Percentiles rank a stretch among this genome's conserved stretches.
These are phyloP conservation scores for Lodderomyces margitis DNA, from an alignment of 1,139 yeast species.

Conservation along the genomic window DNA sequence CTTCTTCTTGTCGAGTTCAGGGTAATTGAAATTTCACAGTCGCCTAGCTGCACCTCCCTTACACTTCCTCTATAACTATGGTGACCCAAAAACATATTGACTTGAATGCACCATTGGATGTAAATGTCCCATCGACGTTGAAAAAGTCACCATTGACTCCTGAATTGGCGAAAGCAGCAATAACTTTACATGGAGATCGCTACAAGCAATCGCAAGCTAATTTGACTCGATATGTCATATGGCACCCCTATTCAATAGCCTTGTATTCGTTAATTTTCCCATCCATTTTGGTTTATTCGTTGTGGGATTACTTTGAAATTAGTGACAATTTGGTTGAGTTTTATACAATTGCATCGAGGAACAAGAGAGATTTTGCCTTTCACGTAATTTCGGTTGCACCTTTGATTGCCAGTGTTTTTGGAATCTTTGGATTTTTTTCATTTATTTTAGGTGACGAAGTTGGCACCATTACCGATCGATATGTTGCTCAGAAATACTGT, in stretches of 20 bases:
- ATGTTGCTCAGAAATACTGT: constrained; percentile 30
- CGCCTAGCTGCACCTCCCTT: too few species aligned
- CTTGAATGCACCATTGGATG: constrained; percentile 54
- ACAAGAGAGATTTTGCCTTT: constrained; percentile 26
- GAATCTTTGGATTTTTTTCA: constrained; percentile 26
- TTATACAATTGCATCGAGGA: constrained; percentile 16
- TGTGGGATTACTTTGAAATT: constrained; percentile 36
- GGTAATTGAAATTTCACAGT: too few species aligned
- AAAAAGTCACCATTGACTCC: constrained; percentile 48
- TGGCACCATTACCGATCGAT: constrained; percentile 43
- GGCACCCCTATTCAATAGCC: constrained; percentile 44
- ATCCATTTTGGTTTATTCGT: constrained; percentile 20
- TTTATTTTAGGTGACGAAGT: constrained; percentile 45
- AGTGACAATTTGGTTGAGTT: constrained; percentile 40
- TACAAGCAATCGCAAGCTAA: constrained; percentile 55
- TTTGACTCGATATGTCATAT: constrained; percentile 47
- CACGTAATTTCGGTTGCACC: constrained; percentile 30
- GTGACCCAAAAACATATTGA: constrained; percentile 46
- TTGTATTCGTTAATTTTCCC: constrained; percentile 22
- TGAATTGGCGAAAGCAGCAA: constrained; percentile 55
- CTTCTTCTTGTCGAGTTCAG: too few species aligned
- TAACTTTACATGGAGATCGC: constrained; percentile 63
- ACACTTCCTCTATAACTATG: constrained; percentile 15
- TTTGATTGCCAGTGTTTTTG: constrained; percentile 21
- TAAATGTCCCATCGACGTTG: constrained; percentile 49